Evolutionary conservation across 2,329 filamentous ascomycete species (phyloP), one percentile per base, ranked within the genome.

Genomic region (Cryphonectria naterciae): DNA sequence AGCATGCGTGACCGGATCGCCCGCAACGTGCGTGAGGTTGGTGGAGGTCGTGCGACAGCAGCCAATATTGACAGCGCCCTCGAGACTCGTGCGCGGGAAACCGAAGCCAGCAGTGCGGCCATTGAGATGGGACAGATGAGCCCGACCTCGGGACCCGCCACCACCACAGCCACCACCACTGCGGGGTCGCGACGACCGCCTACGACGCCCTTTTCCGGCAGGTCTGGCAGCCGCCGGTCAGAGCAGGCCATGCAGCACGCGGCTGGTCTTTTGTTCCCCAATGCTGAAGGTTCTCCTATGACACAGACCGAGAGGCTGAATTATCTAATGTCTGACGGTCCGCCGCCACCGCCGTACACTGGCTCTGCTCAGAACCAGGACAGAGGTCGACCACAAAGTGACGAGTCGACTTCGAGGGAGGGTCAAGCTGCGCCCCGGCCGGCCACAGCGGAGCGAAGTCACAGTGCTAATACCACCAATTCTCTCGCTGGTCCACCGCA

Each of bases 1-100:
- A 78, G 76, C 65, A 82, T 89, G 80, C 83, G 85, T 65, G 87
- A 89, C 72, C 83, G 83, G 71, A 85, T 89, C 60, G 78, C 83
- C 64, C 83, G 84, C 68, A 89, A 89, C 69, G 87, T 89, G 35
- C 80, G 84, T 35, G 87, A 89, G 75, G 80, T 89, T 22, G 85
- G 85, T 49, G 86, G 86, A 25, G 81, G 82, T 54, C 79, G 80
- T 11, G 81, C 83, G n/a, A 82, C 83, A 0, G 81, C 83, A 8
- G 79, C 79, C 65, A 77, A 83, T 69, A 78, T 83, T 68, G 80
- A 86, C 70, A 68, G 76, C 39, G 68, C 68, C 8, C 70, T 79
- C 3, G 79, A 80, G 67, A 69, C 67, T 10, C 70, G 72, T 35
- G 35, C 41, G 10, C 28, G 65, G 17, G 67, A 73, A 28, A 32